A percentile compares a stretch with the other conserved stretches of the same genome.
Conservation (phyloP, 2,329 filamentous ascomycete genomes). For the Pseudopithomyces maydicus region DNA sequence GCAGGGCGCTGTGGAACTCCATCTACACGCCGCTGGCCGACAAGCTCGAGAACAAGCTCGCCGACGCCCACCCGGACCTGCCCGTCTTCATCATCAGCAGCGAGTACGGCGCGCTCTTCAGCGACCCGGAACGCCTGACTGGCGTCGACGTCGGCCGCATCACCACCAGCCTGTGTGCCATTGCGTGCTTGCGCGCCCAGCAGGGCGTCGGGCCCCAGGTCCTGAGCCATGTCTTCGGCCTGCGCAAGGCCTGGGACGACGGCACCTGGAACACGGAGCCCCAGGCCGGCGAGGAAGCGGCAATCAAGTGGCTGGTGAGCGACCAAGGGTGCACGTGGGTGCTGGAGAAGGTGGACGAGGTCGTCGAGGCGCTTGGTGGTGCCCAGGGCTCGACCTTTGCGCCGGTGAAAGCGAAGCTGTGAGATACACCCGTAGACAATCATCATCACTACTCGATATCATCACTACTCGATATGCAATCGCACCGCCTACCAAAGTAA, state of each 20-base stretch:
- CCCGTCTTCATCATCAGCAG: constrained; percentile 78
- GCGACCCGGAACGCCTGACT: constrained; percentile 63
- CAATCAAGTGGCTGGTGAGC: constrained; percentile 64
- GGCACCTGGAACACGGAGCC: constrained; percentile 59
- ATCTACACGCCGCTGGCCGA: constrained; percentile 76
- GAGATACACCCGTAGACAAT: not conserved
- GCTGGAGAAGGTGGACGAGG: constrained; percentile 64
- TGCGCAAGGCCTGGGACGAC: constrained; percentile 76
- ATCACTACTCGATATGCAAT: not conserved
- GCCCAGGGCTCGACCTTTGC: constrained; percentile 37
- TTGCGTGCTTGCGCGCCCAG: constrained; percentile 77
- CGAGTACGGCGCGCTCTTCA: constrained; percentile 75
- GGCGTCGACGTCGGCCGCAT: constrained; percentile 67
- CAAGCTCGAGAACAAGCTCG: constrained; percentile 74
- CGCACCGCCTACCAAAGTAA: not conserved
- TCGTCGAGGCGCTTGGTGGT: constrained; percentile 53
- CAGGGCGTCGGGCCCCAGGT: constrained; percentile 85
- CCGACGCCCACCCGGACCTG: constrained; percentile 77
- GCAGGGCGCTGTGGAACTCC: constrained; percentile 72
- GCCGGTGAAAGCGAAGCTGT: constrained; percentile 35
- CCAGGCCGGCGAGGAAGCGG: constrained; percentile 57
- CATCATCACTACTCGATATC: not conserved
- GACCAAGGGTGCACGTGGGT: constrained; percentile 71
- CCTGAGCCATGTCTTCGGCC: constrained; percentile 77
- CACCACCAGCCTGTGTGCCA: constrained; percentile 73